Conservation (phyloP, 78 protist species). For the Neovahlkampfia damariscottae region DNA sequence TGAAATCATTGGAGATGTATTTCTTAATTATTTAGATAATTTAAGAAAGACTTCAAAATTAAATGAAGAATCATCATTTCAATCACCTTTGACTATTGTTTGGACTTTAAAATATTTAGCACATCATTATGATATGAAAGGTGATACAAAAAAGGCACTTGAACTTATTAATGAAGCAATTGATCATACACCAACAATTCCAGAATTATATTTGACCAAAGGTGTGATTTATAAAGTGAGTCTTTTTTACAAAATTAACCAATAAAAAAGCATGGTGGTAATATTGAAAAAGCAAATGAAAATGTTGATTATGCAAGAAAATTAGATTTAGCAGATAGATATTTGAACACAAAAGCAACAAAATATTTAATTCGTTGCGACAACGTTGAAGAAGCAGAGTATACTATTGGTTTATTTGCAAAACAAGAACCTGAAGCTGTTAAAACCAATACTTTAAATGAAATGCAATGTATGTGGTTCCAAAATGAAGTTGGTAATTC, state of each 20-base stretch:
- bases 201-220: constrained; percentile 55
- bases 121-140: constrained; percentile 39
- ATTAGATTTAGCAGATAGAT: constrained; percentile 83
- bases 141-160: constrained; percentile 27
- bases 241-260: too few species aligned
- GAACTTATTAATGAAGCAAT: constrained; percentile 28
- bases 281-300: constrained; percentile 39
- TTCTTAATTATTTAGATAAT: not conserved
- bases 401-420: constrained; percentile 37
- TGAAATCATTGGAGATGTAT: constrained; percentile 17
- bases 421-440: not conserved
- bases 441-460: constrained; percentile 15
- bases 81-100: constrained; percentile 30
- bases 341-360: constrained; percentile 60
- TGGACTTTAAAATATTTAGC: constrained; percentile 44
- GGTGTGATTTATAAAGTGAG: constrained; percentile 47
- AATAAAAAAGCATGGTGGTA: constrained; percentile 60
- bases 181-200: constrained; percentile 70
- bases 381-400: constrained; percentile 31
- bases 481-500: not conserved
- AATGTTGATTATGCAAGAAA: constrained; percentile 50
- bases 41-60: constrained; percentile 5
- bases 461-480: constrained; percentile 11
- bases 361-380: constrained; percentile 48
- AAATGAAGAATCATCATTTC: not conserved